Base-by-base conservation (phyloP, 768 basidiomycete genomes). In the Neoboletus magnificus region DNA sequence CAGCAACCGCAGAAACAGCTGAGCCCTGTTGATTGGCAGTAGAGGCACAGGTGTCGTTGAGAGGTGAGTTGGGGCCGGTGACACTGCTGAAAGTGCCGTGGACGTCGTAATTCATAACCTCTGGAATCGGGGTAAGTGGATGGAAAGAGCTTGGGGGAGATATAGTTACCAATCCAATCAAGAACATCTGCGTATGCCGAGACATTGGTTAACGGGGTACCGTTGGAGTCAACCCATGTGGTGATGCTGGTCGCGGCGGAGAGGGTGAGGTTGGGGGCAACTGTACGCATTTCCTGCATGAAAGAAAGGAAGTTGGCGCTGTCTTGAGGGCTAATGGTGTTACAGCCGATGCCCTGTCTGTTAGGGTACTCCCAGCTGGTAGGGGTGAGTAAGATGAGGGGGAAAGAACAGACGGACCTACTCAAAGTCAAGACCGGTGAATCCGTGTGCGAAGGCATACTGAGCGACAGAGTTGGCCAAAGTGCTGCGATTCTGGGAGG, bases 311-410 rank as follows among this genome's bases (percentile, higher is more conserved):
- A 87, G 71, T 97, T 94, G 58, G 79, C 77, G 0, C 87, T 85
- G 70, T 97, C 94, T 50, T 79, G 63, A 5, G 78, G 58, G 23
- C 81, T 81, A 44, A 84, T 70, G 7, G 68, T 69, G 73, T 96
- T 96, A 66, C 89, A 90, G 8, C 80, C 78, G 20, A 88, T 79
- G 16, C 91, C 92, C 43, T 74, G 74, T 12, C 73, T 73, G 37
- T 77, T 82, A 36, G 93, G 93, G 66, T 91, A 96, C 69, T 94
- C 93, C 92, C 91, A 93, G 66, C 89, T 90, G 47, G n/a, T 30
- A 20, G 5, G 1, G 23, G 18, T 63, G 20, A 62, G 53, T 15
- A 47, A 25, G 8, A 37, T 7, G n/a, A 3, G 2, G 7, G 0
- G 33, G 5, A 45, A 42, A 23, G 22, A 46, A 44, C 1, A 20